phyloP scores from a whole-genome alignment of 495 filamentous ascomycete species.

The Daldinia grandis region DNA sequence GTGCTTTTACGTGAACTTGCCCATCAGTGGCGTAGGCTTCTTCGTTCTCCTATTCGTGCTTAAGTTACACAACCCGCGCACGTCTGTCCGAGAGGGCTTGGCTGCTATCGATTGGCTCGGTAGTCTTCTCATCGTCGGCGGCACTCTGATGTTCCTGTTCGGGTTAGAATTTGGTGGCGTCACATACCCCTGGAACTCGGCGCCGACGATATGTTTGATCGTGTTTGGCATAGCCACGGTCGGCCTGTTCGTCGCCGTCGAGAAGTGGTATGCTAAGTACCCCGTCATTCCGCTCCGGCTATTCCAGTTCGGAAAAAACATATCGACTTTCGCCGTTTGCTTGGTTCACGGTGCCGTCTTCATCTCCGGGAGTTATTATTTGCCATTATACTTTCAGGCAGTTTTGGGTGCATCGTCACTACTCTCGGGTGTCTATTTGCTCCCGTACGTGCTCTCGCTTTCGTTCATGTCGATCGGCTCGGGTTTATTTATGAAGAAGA shows the following conservation, averaged over 20 bases:
- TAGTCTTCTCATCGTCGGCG: slow-evolving; percentile 70
- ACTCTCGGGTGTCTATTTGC: slow-evolving; percentile 76
- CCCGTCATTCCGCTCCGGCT: slow-evolving; percentile 78
- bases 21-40: slow-evolving; percentile 72
- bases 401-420: slow-evolving; percentile 75
- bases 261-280: slow-evolving; percentile 73
- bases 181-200: slow-evolving; percentile 73
- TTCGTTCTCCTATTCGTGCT: slow-evolving; percentile 72
- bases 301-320: slow-evolving; percentile 68
- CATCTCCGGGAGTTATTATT: slow-evolving; percentile 73
- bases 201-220: slow-evolving; percentile 77
- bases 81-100: slow-evolving; percentile 70
- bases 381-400: slow-evolving; percentile 78
- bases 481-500: slow-evolving; percentile 76
- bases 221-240: slow-evolving; percentile 71
- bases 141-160: slow-evolving; percentile 79
- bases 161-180: slow-evolving; percentile 80
- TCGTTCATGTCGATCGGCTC: slow-evolving; percentile 68
- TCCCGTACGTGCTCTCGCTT: slow-evolving; percentile 74
- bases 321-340: slow-evolving; percentile 63
- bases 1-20: slow-evolving; percentile 58
- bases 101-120: slow-evolving; percentile 79
- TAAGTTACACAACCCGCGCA: slow-evolving; percentile 75
- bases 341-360: slow-evolving; percentile 74
- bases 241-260: slow-evolving; percentile 68